Conservation (phyloP, 768 basidiomycete genomes). For the Rhodotorula taiwanensis region DNA sequence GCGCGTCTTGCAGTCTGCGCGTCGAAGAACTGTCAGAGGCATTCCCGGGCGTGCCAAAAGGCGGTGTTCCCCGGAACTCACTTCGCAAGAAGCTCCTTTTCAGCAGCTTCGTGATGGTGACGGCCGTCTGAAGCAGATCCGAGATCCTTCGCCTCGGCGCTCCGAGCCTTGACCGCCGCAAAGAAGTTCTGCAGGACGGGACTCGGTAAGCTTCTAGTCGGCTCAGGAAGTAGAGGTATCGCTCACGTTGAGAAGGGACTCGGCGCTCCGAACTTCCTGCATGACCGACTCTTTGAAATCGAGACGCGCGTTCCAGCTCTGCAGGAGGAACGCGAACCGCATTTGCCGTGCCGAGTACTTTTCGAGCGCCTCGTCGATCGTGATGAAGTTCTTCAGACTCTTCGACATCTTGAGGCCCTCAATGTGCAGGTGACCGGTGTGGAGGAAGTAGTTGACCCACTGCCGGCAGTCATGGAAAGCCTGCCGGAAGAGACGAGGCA, state of each 20-base stretch:
- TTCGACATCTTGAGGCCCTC: slow-evolving; percentile 99
- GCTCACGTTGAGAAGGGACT: slow-evolving; percentile 72
- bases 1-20: slow-evolving; percentile 63
- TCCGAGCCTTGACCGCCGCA: slow-evolving; percentile 70
- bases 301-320: slow-evolving; percentile 84
- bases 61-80: slow-evolving; percentile 45
- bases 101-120: slow-evolving; percentile 51
- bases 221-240: not conserved
- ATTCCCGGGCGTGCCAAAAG: not conserved
- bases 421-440: slow-evolving; percentile 96
- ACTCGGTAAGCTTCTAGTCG: not conserved
- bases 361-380: slow-evolving; percentile 80
- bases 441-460: slow-evolving; percentile 99
- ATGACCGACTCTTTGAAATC: slow-evolving; percentile 86
- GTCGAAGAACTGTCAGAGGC: not conserved
- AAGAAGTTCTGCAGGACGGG: slow-evolving; percentile 94
- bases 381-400: slow-evolving; percentile 97
- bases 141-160: slow-evolving; percentile 51
- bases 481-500: slow-evolving; percentile 53
- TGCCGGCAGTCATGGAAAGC: slow-evolving; percentile 83
- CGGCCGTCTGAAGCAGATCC: slow-evolving; percentile 43
- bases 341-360: slow-evolving; percentile 79
- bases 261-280: slow-evolving; percentile 77
- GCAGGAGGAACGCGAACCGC: slow-evolving; percentile 80
- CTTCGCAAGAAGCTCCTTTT: slow-evolving; percentile 63